Evolutionary conservation across 768 basidiomycete genomes (phyloP).

Genomic region (Suillus subluteus): DNA sequence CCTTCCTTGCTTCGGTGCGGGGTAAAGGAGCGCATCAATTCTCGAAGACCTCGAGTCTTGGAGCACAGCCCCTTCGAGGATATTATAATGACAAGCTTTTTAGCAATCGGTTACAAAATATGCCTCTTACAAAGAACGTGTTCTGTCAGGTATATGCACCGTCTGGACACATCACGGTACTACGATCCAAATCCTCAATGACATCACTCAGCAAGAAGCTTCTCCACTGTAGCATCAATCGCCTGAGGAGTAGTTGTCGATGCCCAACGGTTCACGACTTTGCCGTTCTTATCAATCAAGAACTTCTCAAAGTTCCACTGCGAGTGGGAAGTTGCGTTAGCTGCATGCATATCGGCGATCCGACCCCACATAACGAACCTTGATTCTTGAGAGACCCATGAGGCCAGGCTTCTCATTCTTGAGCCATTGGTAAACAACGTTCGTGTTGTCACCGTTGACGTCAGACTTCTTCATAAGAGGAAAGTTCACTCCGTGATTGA

Average conservation of each 20-base stretch:
- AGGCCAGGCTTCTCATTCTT: slow-evolving; percentile 80
- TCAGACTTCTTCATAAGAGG: slow-evolving; percentile 92
- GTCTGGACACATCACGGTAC: neutral
- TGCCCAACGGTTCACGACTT: slow-evolving; percentile 71
- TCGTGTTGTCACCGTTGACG: slow-evolving; percentile 86
- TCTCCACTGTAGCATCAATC: slow-evolving; percentile 66
- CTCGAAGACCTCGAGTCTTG: neutral
- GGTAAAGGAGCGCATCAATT: neutral
- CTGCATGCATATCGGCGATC: slow-evolving; percentile 37
- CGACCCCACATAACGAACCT: neutral
- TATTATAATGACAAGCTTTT: neutral
- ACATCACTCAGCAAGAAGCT: slow-evolving; percentile 47
- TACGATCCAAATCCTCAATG: neutral
- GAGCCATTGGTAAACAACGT: slow-evolving; percentile 84
- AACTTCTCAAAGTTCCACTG: slow-evolving; percentile 96
- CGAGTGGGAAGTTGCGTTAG: neutral
- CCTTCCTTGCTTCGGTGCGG: neutral
- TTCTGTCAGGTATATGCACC: neutral
- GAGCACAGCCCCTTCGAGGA: neutral
- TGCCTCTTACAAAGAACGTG: neutral
- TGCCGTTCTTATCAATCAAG: slow-evolving; percentile 60
- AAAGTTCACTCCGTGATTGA: slow-evolving; percentile 90
- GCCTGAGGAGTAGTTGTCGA: slow-evolving; percentile 71
- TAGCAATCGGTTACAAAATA: neutral
- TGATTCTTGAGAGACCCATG: slow-evolving; percentile 58